Percentiles rank a stretch among this genome's conserved stretches.
Conservation (phyloP, 2,329 filamentous ascomycete genomes). For the Hypoxylon sp. region DNA sequence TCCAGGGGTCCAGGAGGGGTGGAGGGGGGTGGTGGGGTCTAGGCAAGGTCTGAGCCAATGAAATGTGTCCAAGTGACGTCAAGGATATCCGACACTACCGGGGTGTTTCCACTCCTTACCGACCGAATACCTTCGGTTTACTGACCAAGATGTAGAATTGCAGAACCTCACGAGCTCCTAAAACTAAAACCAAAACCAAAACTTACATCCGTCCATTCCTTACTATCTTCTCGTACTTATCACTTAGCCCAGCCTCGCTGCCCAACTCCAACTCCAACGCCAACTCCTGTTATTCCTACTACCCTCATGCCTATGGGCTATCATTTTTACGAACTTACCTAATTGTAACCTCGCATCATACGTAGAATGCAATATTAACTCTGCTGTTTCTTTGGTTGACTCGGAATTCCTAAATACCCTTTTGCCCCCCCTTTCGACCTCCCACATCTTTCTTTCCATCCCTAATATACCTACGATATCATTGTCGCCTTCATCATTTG, state of each 20-base stretch:
- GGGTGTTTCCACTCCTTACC: neutral
- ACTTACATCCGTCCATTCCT: neutral
- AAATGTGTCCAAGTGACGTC: slow-evolving; percentile 20
- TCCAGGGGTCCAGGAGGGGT: neutral
- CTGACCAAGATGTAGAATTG: neutral
- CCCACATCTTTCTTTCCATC: neutral
- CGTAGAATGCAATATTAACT: slow-evolving; percentile 24
- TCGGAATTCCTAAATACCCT: slow-evolving; percentile 7
- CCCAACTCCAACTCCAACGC: neutral
- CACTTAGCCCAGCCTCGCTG: neutral
- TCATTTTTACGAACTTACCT: slow-evolving; percentile 10
- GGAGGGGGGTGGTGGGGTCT: neutral
- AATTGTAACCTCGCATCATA: neutral
- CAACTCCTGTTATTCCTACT: neutral
- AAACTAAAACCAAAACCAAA: neutral
- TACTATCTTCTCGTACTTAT: neutral
- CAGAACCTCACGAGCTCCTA: slow-evolving; percentile 4
- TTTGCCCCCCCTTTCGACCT: neutral
- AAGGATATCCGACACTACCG: slow-evolving; percentile 18
- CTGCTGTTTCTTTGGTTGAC: slow-evolving; percentile 4
- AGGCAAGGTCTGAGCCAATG: slow-evolving; percentile 2
- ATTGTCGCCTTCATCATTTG: slow-evolving; percentile 7
- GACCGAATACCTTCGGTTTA: neutral
- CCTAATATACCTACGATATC: neutral
- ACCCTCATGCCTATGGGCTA: slow-evolving; percentile 7